Percentiles rank a stretch among this genome's conserved stretches.
Conservation (phyloP, 2,329 filamentous ascomycete species). For the Fusarium austroafricanum region DNA sequence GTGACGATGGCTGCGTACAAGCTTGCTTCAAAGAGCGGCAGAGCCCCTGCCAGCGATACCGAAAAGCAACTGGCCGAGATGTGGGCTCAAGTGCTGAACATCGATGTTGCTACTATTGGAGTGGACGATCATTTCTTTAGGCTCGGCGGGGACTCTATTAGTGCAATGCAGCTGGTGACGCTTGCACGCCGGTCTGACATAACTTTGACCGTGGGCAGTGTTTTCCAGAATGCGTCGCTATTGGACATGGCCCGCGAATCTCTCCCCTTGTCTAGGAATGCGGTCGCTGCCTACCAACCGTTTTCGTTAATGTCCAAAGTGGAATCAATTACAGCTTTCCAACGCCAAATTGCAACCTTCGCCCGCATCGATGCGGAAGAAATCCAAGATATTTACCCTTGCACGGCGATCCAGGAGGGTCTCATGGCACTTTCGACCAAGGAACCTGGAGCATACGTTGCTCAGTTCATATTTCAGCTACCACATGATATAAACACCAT, state of each 20-base stretch:
- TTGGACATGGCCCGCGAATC: constrained; percentile 31
- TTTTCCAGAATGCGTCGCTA: constrained; percentile 51
- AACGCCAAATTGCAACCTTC: not conserved
- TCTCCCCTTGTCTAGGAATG: constrained; percentile 14
- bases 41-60: constrained; percentile 50
- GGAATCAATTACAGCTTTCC: no score
- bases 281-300: not conserved
- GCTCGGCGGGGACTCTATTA: constrained; percentile 54
- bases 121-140: constrained; percentile 56
- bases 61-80: constrained; percentile 24
- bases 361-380: not conserved
- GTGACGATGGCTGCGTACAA: constrained; percentile 10
- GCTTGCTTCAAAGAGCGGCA: constrained; percentile 34
- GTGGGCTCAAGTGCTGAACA: constrained; percentile 26
- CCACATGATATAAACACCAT: constrained; percentile 3
- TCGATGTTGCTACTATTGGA: constrained; percentile 16
- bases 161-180: constrained; percentile 42
- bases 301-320: constrained; percentile 28
- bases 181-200: constrained; percentile 53
- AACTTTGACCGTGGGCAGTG: constrained; percentile 56
- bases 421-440: constrained; percentile 38
- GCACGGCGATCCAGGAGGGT: constrained; percentile 39
- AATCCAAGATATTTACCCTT: constrained; percentile 36
- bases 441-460: constrained; percentile 37
- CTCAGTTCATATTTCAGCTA: constrained; percentile 35